A percentile compares a stretch with the other conserved stretches of the same genome.
Evolutionary conservation across 1,284 basidiomycete genomes (phyloP).

Genomic region (Boletus albobrunnescens): DNA sequence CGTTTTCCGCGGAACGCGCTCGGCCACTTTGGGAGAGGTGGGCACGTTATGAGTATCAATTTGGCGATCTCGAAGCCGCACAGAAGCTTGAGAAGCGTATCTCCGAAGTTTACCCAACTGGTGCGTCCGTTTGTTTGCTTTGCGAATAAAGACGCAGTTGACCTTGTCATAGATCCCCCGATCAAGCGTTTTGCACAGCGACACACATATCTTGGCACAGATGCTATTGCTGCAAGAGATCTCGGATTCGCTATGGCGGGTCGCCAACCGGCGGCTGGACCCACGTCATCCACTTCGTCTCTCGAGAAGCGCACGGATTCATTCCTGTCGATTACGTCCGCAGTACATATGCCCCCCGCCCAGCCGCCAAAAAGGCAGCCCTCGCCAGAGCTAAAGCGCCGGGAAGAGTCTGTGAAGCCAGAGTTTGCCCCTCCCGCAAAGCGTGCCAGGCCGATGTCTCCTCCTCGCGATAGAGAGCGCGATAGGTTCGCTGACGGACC

Average conservation of each 20-base stretch:
- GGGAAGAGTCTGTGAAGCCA: constrained; percentile 39
- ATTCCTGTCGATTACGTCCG: constrained; percentile 38
- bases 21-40: constrained; percentile 92
- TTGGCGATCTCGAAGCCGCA: constrained; percentile 86
- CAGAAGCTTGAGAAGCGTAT: constrained; percentile 88
- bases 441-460: constrained; percentile 50
- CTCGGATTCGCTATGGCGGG: constrained; percentile 68
- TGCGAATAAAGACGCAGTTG: not conserved
- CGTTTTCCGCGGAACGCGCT: constrained; percentile 77
- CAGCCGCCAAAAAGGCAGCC: constrained; percentile 26
- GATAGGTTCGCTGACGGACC: constrained; percentile 44
- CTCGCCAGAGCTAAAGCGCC: constrained; percentile 39
- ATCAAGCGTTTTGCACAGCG: constrained; percentile 91
- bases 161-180: constrained; percentile 60
- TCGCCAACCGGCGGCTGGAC: constrained; percentile 33
- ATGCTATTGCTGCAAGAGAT: constrained; percentile 86
- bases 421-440: constrained; percentile 51
- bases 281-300: constrained; percentile 28
- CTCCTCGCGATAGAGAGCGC: constrained; percentile 48
- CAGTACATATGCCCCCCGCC: constrained; percentile 26
- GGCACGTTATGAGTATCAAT: constrained; percentile 94
- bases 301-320: constrained; percentile 49
- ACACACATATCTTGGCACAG: constrained; percentile 83
- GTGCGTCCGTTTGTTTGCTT: constrained; percentile 38
- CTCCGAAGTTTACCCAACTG: constrained; percentile 81